These are phyloP conservation scores for Hsuehochloa calcarea DNA, from an alignment of 176 grass and related monocot species.

Conservation along the genomic window DNA sequence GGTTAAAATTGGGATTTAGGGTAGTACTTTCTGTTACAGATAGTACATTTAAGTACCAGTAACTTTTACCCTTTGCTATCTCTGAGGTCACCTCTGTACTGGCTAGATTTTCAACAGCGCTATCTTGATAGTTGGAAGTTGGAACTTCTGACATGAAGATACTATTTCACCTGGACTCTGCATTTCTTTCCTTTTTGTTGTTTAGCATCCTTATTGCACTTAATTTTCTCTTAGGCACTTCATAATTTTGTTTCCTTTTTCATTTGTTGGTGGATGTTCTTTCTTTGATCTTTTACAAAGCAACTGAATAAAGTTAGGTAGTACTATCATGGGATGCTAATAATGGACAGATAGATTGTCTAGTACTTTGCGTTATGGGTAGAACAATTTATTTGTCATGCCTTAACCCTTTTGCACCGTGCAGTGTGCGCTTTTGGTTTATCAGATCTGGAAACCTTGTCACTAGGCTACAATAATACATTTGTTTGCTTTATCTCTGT, in stretches of 20 bases:
- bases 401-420: slow-evolving; percentile 30
- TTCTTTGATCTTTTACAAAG: background rate
- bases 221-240: background rate
- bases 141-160: background rate
- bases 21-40: background rate
- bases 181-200: background rate
- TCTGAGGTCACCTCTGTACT: background rate
- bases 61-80: background rate
- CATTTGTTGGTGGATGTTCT: background rate
- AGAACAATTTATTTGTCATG: background rate
- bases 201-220: background rate
- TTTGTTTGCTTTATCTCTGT: background rate
- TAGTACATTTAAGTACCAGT: background rate
- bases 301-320: slow-evolving; percentile 15
- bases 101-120: background rate
- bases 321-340: slow-evolving; percentile 31
- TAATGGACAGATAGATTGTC: slow-evolving; percentile 17
- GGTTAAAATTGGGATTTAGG: background rate
- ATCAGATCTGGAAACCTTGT: slow-evolving; percentile 3
- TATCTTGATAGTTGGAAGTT: background rate
- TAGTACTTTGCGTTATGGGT: slow-evolving; percentile 13
- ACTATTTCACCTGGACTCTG: background rate
- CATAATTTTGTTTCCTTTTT: background rate
- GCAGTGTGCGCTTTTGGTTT: slow-evolving; percentile 22
- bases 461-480: background rate